phyloP scores from a whole-genome alignment of 768 basidiomycete species.

The Bullera alba region DNA sequence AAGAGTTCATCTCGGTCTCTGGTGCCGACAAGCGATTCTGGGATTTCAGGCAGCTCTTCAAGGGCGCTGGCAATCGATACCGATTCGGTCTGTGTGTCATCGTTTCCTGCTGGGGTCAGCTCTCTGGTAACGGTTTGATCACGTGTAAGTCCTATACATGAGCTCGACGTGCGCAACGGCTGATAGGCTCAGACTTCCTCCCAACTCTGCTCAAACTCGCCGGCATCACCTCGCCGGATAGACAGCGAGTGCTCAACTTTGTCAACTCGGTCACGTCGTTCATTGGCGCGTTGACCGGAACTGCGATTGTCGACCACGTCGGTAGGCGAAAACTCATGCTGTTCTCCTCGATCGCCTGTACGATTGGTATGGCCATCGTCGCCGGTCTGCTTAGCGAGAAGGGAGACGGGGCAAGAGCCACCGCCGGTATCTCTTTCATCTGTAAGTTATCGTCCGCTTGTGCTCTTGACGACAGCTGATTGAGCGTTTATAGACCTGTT shows the following conservation, averaged over 20 bases:
- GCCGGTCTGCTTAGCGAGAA: conserved; percentile 51
- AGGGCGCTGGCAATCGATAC: conserved; percentile 50
- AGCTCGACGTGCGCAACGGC: conserved; percentile 7
- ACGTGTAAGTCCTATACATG: conserved; percentile 37
- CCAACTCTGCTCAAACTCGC: conserved; percentile 35
- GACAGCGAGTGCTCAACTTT: conserved; percentile 51
- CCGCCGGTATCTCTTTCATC: conserved; percentile 54
- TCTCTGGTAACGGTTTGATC: conserved; percentile 52
- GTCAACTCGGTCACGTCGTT: conserved; percentile 55
- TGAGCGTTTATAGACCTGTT: conserved; percentile 8
- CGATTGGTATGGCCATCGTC: conserved; percentile 50
- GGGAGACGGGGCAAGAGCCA: conserved; percentile 45
- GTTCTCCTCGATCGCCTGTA: conserved; percentile 47
- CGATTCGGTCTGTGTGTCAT: conserved; percentile 54
- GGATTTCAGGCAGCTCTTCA: conserved; percentile 56
- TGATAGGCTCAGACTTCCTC: conserved; percentile 44
- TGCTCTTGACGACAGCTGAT: neutral
- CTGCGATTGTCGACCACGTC: conserved; percentile 52
- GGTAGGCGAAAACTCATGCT: conserved; percentile 52
- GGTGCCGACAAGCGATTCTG: conserved; percentile 50
- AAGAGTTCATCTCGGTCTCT: conserved; percentile 52
- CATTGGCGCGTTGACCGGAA: conserved; percentile 45
- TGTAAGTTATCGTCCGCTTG: conserved; percentile 13
- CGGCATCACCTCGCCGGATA: conserved; percentile 42
- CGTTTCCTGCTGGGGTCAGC: conserved; percentile 51